Evolutionary conservation across 148 eudicot species (phyloP), one percentile per base, ranked within the genome.

Genomic region (Cornus controversa): DNA sequence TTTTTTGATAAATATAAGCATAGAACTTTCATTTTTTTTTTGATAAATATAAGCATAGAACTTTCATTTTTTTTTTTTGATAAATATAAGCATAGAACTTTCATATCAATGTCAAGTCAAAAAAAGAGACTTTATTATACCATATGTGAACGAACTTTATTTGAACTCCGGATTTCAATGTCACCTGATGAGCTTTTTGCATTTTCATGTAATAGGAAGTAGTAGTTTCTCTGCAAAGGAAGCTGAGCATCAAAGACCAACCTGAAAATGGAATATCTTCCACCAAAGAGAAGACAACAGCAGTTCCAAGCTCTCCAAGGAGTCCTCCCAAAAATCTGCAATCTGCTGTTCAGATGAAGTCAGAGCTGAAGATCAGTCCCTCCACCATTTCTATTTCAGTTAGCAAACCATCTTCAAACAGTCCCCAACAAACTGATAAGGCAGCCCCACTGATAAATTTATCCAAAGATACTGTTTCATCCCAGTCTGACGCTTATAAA

Each of bases 161-260:
- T 60, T 60, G 18, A 60, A 10, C 60, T 28, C 27, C 5, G 13
- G 16, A 25, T 66, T 36, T 66, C 45, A 10, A 24, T 53, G 9
- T 47, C 26, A 73, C 28, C 57, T 67, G 70, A 73, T 24, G 26
- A 69, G 47, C 25, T 75, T 40, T 40, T 75, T 66, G 78, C 24
- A 31, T 73, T 67, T 80, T 62, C 65, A 29, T 76, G 75, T 65
- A 26, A 69, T 75, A 89, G 91, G 89, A 86, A 57, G 92, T 83
- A 81, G 81, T 79, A 11, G 81, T 81, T 2, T 42, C 87, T 73
- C 79, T 82, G 66, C 91, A 74, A 74, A 84, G 79, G 80, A 89
- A 87, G 71, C 82, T 47, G 42, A 84, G 75, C 58, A 77, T 71
- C 62, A 91, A 86, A 82, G 82, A 70, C 71, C 84, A 77, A 28